Base-by-base conservation (phyloP, 2,329 filamentous ascomycete species). In the Trichoderma lentiforme region DNA sequence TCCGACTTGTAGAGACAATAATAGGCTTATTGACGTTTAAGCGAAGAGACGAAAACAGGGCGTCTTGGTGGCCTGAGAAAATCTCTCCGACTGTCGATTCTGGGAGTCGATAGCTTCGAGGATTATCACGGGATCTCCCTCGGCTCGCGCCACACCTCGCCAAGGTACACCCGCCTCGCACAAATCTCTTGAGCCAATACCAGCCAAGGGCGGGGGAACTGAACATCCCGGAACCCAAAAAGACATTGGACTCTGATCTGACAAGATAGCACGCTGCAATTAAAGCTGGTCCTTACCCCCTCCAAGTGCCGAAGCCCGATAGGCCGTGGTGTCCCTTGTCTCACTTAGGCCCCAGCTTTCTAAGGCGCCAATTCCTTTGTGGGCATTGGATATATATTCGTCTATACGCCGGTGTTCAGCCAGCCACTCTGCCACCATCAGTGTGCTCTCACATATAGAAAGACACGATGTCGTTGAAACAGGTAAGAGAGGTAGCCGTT, bases 401-500 rank as follows among this genome's bases (percentile, higher is more conserved):
- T 62, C 18, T 21, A 60, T 36, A 64, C 15, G 53, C 43, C 34
- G 47, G 47, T 66, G 18, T 32, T 21, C 24, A 66, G 47, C 69
- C 51, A 57, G 24, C 61, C 26, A 63, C 53, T 51, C n/a, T 12
- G 36, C 39, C 32, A 43, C 62, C 53, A 12, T 14, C 18, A 28
- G 43, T 63, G 64, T 57, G 57, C 43, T 21, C 14, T 64, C 28
- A 32, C 32, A 24, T 58, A 68, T 62, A 72, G 64, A 70, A 28
- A 70, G 66, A 24, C 32, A 80, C 74, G 76, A 90, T 90, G 88
- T 89, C 88, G 75, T 82, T 90, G 77, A 90, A 90, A 83, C 87
- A 89, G 83, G 88, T 89, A 82, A 73, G 82, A n/a, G 39, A 26
- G 68, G 57, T 32, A 26, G 32, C 12, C 56, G 24, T 14, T 34